phyloP scores from a whole-genome alignment of 2,329 filamentous ascomycete genomes.

The Cylindrodendrum hubeiense region DNA sequence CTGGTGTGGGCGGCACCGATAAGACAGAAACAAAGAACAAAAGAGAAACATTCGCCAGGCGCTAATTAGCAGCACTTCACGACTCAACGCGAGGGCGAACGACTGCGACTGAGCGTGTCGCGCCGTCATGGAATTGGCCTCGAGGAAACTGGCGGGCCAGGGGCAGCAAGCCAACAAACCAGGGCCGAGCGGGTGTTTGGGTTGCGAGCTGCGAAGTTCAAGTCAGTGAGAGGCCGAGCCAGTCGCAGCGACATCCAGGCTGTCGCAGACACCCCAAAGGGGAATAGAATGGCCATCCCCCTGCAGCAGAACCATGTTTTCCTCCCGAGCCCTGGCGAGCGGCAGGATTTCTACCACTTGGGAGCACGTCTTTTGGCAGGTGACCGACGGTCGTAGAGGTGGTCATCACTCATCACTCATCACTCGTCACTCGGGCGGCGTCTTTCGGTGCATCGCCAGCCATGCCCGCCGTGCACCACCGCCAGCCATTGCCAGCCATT shows the following conservation, averaged over 20 bases:
- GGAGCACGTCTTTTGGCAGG: not conserved
- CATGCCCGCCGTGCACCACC: no score
- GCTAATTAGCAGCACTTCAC: not conserved
- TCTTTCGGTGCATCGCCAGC: no score
- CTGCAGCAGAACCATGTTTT: not conserved
- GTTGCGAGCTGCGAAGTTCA: not conserved
- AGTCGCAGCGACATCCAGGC: not conserved
- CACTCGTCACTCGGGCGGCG: not conserved
- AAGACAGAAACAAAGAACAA: not conserved
- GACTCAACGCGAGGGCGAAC: not conserved
- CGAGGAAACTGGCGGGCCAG: not conserved
- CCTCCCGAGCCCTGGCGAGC: not conserved
- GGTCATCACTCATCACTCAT: not conserved
- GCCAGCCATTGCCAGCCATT: no score
- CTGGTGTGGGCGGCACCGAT: not conserved
- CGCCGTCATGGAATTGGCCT: not conserved
- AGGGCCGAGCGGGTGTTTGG: slow-evolving; percentile 2
- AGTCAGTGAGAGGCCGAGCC: not conserved
- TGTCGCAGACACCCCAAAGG: not conserved
- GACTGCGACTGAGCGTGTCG: not conserved
- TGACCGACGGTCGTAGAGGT: not conserved
- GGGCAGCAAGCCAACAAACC: not conserved
- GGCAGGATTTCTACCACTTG: not conserved
- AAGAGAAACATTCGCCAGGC: slow-evolving; percentile 4
- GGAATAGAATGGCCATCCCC: not conserved